These are phyloP conservation scores for Protomyces lactucae-debilis DNA, from an alignment of 1,139 yeast species.

Conservation along the genomic window DNA sequence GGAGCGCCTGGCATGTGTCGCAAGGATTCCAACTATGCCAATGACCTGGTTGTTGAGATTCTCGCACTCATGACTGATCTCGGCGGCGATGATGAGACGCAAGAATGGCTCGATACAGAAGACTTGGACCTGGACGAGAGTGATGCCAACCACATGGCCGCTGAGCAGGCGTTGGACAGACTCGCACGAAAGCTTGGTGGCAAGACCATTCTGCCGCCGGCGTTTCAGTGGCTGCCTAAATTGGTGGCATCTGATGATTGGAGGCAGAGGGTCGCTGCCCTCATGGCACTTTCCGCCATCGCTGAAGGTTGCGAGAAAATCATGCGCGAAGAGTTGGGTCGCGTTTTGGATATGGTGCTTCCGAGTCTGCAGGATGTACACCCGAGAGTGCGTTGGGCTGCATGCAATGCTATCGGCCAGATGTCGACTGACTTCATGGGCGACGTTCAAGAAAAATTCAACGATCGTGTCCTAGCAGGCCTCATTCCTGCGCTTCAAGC, in stretches of 20 bases:
- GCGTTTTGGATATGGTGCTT: constrained; percentile 72
- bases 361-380: constrained; percentile 80
- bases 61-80: constrained; percentile 88
- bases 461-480: constrained; percentile 77
- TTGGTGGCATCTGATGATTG: constrained; percentile 73
- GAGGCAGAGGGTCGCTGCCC: constrained; percentile 95
- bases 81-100: constrained; percentile 63
- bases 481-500: constrained; percentile 55
- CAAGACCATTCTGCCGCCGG: constrained; percentile 71
- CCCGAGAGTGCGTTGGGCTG: constrained; percentile 93
- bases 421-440: constrained; percentile 97
- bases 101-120: constrained; percentile 76
- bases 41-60: constrained; percentile 66
- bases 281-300: constrained; percentile 93
- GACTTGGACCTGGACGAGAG: constrained; percentile 75
- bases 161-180: constrained; percentile 89
- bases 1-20: constrained; percentile 95
- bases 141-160: constrained; percentile 71
- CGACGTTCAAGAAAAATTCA: constrained; percentile 73
- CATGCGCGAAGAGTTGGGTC: constrained; percentile 73
- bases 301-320: constrained; percentile 97
- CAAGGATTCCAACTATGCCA: constrained; percentile 65
- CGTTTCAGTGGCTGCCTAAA: constrained; percentile 78
- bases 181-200: constrained; percentile 81
- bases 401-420: constrained; percentile 95